Evolutionary conservation across 805 yeast genomes (phyloP), one percentile per base, ranked within the genome.

Genomic region (Wickerhamomyces chaumierensis): DNA sequence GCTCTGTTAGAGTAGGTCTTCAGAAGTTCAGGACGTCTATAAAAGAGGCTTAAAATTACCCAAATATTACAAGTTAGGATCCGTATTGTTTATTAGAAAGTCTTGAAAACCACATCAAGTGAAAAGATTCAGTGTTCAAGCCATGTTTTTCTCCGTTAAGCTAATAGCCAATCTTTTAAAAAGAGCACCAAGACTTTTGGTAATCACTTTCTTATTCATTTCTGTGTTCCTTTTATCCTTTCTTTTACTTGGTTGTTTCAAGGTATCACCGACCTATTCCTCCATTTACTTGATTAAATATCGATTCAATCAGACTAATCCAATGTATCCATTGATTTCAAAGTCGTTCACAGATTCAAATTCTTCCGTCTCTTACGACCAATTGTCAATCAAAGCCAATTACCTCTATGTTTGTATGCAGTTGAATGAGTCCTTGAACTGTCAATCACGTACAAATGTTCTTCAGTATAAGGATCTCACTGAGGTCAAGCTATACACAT

Each of bases 351-450:
- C 31, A 6, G 43, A 47, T 2, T 37, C 49, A 2, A 44, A 54
- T 19, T 60, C 62, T 35, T 40, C 57, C 4, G 48, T 66, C 0
- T 61, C 60, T 2, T 49, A 69, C 18, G 56, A 68, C 12, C 50
- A 57, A 3, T 60, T 78, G 53, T 44, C 57, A 5, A 66, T 79
- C 3, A 62, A 61, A 33, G 66, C 75, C 9, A 80, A 81, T 8
- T 77, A 75, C 46, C 47, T 74, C 47, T 76, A 78, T 2, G 56
- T 76, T 19, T 80, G 87, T 51, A 55, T 76, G 4, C 62, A 62
- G 6, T 42, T 60, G 1, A 49, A 53, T 20, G 57, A 56, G 14
- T 42, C 49, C 3, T 40, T 53, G 16, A 53, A 63, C 5, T 73
- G 78, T 48, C 43, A 66, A 3, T 45, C 65, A 2, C 58, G 55